Evolutionary conservation across 768 basidiomycete genomes (phyloP), one percentile per base, ranked within the genome.

Genomic region (Psilocybe cyanescens): DNA sequence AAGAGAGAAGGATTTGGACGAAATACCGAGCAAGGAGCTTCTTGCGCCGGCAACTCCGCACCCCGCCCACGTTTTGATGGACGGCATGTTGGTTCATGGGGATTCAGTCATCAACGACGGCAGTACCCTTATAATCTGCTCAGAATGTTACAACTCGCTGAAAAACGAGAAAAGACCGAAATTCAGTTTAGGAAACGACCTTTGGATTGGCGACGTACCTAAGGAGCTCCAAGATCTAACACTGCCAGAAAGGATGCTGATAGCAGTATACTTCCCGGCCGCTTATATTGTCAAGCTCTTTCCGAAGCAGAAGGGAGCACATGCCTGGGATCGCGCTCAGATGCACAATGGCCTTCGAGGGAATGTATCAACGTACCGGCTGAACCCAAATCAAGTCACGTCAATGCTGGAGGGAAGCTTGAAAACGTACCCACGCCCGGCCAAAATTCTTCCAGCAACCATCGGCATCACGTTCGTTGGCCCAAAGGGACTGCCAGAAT

Each of bases 181-280:
- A 19, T 61, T 71, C 16, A 46, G 70, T 6, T 62, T 79, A 0
- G 71, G 71, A 3, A 78, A 79, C 50, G 55, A 67, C 8, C 57
- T 78, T 57, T 79, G 78, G 77, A 72, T 79, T 29, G 75, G 76
- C 0, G 44, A 63, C 0, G 49, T 74, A 4, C 77, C 78, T 0
- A 24, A 31, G 0, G 53, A 73, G 41, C 59, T 78, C 0, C 8
- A 44, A 3, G 37, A 55, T 0, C 59, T 79, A 1, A 74, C 71
- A 0, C 29, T 78, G 0, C 69, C 72, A 0, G 75, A 79, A 62
- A 61, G 71, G 30, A 29, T 79, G 0, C 60, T 79, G 0, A 64
- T 78, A 1, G 58, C 72, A 0, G 64, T 52, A 11, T 67, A 69
- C 46, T 74, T 67, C 65, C 24, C 71, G 73, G 39, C 50, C 0